These are phyloP conservation scores for Phytophthora pinifolia DNA, from an alignment of 352 stramenopile genomes.

Conservation along the genomic window DNA sequence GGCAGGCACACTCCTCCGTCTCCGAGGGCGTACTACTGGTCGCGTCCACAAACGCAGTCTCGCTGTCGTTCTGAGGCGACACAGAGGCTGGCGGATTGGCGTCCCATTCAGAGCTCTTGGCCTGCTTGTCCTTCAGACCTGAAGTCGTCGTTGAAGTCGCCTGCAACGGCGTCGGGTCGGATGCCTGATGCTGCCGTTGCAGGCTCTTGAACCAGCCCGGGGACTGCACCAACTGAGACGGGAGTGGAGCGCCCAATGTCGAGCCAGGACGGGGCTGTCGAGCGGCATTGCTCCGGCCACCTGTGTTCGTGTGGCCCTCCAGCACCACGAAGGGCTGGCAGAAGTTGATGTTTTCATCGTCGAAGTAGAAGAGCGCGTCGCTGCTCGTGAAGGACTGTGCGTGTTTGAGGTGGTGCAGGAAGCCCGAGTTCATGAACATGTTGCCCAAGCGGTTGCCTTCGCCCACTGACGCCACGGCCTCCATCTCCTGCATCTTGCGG, in stretches of 20 bases:
- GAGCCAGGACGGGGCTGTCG: slow-evolving; percentile 21
- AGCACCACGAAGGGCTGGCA: slow-evolving; percentile 40
- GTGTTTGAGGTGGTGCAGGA: slow-evolving; percentile 59
- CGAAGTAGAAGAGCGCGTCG: slow-evolving; percentile 49
- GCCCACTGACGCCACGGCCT: slow-evolving; percentile 35
- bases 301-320: slow-evolving; percentile 24
- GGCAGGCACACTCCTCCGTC: slow-evolving; percentile 29
- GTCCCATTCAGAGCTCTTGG: slow-evolving; percentile 16
- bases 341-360: slow-evolving; percentile 40
- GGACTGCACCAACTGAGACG: slow-evolving; percentile 36
- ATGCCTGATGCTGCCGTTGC: slow-evolving; percentile 26
- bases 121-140: background rate
- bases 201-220: slow-evolving; percentile 34
- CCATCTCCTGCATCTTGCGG: slow-evolving; percentile 43
- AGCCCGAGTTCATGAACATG: slow-evolving; percentile 56
- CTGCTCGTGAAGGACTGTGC: slow-evolving; percentile 38
- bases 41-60: slow-evolving; percentile 20
- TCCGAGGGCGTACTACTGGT: slow-evolving; percentile 26
- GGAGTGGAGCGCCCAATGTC: slow-evolving; percentile 25
- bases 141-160: slow-evolving; percentile 13
- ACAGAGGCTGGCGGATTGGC: slow-evolving; percentile 7
- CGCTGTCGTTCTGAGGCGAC: slow-evolving; percentile 21
- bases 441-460: slow-evolving; percentile 56
- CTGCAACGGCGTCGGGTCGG: slow-evolving; percentile 15
- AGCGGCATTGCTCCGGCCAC: slow-evolving; percentile 7